Conservation (phyloP, 768 basidiomycete species). For the Tricholoma hemisulphureum region DNA sequence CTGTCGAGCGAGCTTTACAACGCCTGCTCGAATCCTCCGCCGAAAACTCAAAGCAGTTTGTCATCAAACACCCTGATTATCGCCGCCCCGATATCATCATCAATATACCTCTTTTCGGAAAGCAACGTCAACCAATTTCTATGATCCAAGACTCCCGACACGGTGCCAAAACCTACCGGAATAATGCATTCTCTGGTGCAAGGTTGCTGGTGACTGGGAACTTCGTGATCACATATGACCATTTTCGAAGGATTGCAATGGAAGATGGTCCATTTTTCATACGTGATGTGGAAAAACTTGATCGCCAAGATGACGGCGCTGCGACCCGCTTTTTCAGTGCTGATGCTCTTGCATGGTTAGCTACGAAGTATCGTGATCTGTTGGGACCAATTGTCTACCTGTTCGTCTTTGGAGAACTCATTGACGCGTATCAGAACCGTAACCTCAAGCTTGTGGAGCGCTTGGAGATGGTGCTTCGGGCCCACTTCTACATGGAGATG, state of each 20-base stretch:
- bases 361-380: not conserved
- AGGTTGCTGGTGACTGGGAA: constrained; percentile 23
- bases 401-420: constrained; percentile 33
- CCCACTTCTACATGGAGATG: constrained; percentile 27
- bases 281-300: constrained; percentile 37
- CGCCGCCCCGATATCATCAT: not conserved
- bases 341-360: no score
- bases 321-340: not conserved
- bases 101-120: constrained; percentile 7
- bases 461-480: constrained; percentile 29
- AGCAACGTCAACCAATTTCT: constrained; percentile 12
- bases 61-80: not conserved
- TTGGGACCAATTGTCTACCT: not conserved
- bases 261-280: constrained; percentile 17
- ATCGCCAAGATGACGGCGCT: constrained; percentile 44
- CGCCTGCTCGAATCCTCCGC: not conserved
- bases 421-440: constrained; percentile 39
- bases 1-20: constrained; percentile 29
- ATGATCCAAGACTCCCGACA: constrained; percentile 34
- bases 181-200: constrained; percentile 32
- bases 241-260: constrained; percentile 14
- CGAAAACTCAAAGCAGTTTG: no score
- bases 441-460: constrained; percentile 23
- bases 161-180: constrained; percentile 28
- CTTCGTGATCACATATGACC: constrained; percentile 16